Conservation (phyloP, 208 protist species). For the Acanthamoeba quina region DNA sequence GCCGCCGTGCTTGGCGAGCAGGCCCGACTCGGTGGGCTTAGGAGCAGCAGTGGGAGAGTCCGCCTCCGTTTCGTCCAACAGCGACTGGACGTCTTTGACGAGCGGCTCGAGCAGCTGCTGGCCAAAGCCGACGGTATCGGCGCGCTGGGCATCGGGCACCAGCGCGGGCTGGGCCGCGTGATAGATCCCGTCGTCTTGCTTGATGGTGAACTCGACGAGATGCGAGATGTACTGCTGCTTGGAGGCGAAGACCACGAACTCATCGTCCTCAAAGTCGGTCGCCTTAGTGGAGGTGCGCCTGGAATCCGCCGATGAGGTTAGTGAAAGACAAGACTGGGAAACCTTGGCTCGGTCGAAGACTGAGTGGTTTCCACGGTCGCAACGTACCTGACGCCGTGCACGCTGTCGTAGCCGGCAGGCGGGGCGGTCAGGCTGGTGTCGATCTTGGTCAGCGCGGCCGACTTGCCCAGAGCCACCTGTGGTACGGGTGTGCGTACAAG, state of each 20-base stretch:
- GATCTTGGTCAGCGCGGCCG: slow-evolving; percentile 13
- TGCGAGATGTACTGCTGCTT: slow-evolving; percentile 81
- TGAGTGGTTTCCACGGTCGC: not conserved
- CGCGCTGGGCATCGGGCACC: not conserved
- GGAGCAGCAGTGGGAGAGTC: not conserved
- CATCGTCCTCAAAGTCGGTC: slow-evolving; percentile 77
- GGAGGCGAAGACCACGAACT: slow-evolving; percentile 78
- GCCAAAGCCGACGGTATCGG: no score
- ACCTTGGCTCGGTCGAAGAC: not conserved
- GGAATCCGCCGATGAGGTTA: not conserved
- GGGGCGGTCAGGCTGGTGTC: slow-evolving; percentile 40
- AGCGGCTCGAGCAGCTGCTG: not conserved
- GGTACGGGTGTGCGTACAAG: not conserved
- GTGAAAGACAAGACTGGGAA: not conserved
- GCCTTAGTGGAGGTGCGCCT: not conserved
- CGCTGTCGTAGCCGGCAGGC: slow-evolving; percentile 74
- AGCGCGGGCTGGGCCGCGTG: not conserved
- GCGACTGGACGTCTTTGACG: not conserved
- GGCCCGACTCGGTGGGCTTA: not conserved
- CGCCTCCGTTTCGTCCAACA: not conserved
- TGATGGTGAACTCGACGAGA: slow-evolving; percentile 77
- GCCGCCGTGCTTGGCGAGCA: not conserved
- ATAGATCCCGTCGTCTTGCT: not conserved
- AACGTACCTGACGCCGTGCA: slow-evolving; percentile 69
- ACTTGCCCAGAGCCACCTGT: slow-evolving; percentile 50